Base-by-base conservation (phyloP, 1,284 basidiomycete genomes). In the Boletus smithii region DNA sequence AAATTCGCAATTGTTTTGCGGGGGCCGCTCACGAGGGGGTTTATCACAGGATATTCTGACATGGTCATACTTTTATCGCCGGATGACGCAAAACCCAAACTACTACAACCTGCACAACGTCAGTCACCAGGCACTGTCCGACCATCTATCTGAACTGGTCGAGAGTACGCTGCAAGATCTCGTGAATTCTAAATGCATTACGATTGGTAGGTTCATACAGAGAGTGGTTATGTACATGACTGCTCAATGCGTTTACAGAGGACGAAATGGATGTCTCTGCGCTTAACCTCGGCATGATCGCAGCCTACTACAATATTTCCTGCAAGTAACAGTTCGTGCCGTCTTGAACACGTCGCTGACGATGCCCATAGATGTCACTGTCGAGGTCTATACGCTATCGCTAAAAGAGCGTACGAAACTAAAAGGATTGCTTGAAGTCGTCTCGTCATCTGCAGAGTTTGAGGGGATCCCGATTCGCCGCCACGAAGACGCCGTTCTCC, bases 331-430 rank as follows among this genome's bases (percentile, higher is more conserved):
- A 2, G 1, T 8, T 10, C 3, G 4, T 16, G 4, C 17, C 8
- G 18, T 17, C 33, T 11, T 41, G 22, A 11, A 17, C 7, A 22
- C 16, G 3, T 27, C 40, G 13, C 13, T 36, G 27, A 47, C 14
- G 24, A 41, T 16, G 2, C 18, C 11, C n/a, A 4, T 69, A 80
- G 93, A 97, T 68, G 86, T 95, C 54, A 97, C 94, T 6, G 89
- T 97, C 49, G 94, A 98, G 71, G 94, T 97, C 24, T 99, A 98
- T 72, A 94, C 89, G 24, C 77, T 95, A 48, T 99, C 95, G 9
- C 76, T 99, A 54, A 97, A 95, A 67, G 93, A 95, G 63, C 83
- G 86, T 36, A 99, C 95, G n/a, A 99, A 98, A 71, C 80, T 99
- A 65, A 95, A 97, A 72, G 95, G 95, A 35, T 72, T 99, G 20